Percentiles rank a stretch among this genome's conserved stretches.
Evolutionary conservation across 176 grass and related monocot species (phyloP).

Genomic region (Triticum aestivum): DNA sequence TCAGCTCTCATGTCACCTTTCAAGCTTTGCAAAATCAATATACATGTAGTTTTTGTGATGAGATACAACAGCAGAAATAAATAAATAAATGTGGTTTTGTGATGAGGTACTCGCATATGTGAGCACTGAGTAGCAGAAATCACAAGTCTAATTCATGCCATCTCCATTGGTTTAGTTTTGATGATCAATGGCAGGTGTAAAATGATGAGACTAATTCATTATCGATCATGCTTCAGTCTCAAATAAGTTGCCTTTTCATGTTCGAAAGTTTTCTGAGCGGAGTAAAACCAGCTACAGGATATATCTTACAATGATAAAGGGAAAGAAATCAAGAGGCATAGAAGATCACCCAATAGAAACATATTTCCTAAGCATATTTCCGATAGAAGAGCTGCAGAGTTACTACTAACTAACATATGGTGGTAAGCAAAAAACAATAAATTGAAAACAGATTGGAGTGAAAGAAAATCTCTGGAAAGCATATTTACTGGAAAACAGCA

Average conservation of each 20-base stretch:
- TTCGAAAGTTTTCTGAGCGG: neutral
- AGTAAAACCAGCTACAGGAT: neutral
- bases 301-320: neutral
- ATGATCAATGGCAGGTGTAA: neutral
- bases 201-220: neutral
- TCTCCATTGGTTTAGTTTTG: neutral
- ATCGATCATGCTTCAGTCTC: neutral
- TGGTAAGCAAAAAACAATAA: neutral
- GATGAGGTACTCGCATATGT: neutral
- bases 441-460: neutral
- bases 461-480: neutral
- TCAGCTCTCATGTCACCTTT: too few relatives aligned
- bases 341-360: neutral
- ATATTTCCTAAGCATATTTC: neutral
- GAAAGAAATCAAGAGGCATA: neutral
- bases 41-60: neutral
- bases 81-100: too few relatives aligned
- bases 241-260: neutral
- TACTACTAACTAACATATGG: neutral
- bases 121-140: neutral
- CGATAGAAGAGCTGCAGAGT: neutral
- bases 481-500: neutral
- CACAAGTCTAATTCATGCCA: neutral
- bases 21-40: neutral
- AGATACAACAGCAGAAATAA: neutral